phyloP scores from a whole-genome alignment of 768 basidiomycete species.

The Amanita fuliginea region DNA sequence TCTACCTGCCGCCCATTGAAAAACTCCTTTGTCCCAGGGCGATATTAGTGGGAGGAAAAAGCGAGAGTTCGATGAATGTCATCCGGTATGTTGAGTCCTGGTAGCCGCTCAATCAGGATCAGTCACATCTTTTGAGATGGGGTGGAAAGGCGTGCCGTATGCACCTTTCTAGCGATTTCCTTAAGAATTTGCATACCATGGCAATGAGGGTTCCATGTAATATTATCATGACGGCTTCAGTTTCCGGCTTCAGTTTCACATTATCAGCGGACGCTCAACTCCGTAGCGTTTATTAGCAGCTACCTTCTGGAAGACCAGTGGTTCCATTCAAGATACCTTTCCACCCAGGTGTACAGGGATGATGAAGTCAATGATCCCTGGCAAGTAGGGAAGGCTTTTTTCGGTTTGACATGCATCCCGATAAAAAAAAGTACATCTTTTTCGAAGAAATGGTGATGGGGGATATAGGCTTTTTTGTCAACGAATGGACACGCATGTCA shows the following conservation, averaged over 20 bases:
- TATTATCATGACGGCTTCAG: slow-evolving; percentile 62
- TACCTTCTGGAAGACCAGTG: slow-evolving; percentile 63
- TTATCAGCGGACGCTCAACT: not conserved
- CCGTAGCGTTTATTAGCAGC: no score
- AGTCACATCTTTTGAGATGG: not conserved
- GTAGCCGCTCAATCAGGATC: slow-evolving; percentile 20
- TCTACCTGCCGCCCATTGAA: no score
- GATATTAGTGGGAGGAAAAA: slow-evolving; percentile 50
- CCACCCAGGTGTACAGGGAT: slow-evolving; percentile 32
- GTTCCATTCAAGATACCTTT: slow-evolving; percentile 61
- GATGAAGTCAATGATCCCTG: no score
- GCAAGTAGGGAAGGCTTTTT: slow-evolving; percentile 31
- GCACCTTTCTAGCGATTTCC: slow-evolving; percentile 21
- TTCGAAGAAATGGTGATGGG: slow-evolving; percentile 25
- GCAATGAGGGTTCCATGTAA: slow-evolving; percentile 49
- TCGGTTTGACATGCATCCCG: slow-evolving; percentile 27
- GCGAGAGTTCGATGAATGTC: slow-evolving; percentile 39
- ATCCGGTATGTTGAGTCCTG: slow-evolving; percentile 27
- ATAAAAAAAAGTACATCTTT: slow-evolving; percentile 40
- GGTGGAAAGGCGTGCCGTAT: slow-evolving; percentile 21
- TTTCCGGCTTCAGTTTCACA: no score
- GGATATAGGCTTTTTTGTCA: slow-evolving; percentile 21
- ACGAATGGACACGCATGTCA: slow-evolving; percentile 27
- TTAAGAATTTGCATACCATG: slow-evolving; percentile 27
- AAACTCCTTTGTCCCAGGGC: slow-evolving; percentile 65